phyloP scores from a whole-genome alignment of 495 filamentous ascomycete genomes.

The Aspergillus egyptiacus region DNA sequence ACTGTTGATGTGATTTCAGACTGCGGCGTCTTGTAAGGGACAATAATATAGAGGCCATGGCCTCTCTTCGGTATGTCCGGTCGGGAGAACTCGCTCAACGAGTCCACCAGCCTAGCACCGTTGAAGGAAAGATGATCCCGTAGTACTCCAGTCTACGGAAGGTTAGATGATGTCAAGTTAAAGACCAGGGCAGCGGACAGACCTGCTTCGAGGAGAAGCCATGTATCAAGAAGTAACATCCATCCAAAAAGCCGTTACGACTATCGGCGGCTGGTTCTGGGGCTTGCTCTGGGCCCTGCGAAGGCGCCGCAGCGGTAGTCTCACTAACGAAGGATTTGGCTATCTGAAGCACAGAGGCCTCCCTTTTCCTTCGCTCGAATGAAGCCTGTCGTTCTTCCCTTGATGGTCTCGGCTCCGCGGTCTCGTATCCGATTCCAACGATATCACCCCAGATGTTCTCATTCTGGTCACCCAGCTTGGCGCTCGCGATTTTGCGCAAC shows the following conservation, averaged over 20 bases:
- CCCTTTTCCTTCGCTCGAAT: conserved; percentile 23
- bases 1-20: conserved; percentile 34
- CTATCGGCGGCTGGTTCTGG: conserved; percentile 9
- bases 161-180: conserved; percentile 15
- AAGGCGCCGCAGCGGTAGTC: conserved; percentile 27
- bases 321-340: conserved; percentile 40
- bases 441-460: conserved; percentile 86
- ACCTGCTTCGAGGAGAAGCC: conserved; percentile 58
- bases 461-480: conserved; percentile 70
- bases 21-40: conserved; percentile 46
- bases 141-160: conserved; percentile 38
- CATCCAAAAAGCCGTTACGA: conserved; percentile 33
- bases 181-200: conserved; percentile 3
- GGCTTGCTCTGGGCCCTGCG: conserved; percentile 19
- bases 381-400: conserved; percentile 23
- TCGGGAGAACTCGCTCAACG: conserved; percentile 35
- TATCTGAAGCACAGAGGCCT: conserved; percentile 28
- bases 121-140: conserved; percentile 49
- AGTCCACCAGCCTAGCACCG: conserved; percentile 43
- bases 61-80: conserved; percentile 35
- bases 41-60: conserved; percentile 46
- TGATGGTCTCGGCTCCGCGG: conserved; percentile 2
- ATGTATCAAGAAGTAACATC: conserved; percentile 53
- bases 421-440: conserved; percentile 49
- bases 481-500: conserved; percentile 72